phyloP scores from a whole-genome alignment of 2,329 filamentous ascomycete species.

The Hypoxylon sp. region DNA sequence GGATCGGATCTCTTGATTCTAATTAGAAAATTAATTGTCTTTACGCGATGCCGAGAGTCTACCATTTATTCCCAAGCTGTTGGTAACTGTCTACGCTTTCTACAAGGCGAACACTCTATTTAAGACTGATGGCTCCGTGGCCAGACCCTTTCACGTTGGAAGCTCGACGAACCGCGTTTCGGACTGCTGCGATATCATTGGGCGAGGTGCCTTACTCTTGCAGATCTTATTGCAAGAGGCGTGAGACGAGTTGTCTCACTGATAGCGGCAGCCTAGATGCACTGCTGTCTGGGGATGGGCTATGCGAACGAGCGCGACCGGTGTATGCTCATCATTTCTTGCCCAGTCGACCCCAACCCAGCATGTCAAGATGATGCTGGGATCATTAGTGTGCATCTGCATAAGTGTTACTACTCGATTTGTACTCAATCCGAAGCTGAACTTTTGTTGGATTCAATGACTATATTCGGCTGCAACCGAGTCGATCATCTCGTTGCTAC shows the following conservation, averaged over 20 bases:
- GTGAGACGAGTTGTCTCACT: conserved; percentile 35
- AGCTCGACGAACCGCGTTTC: conserved; percentile 28
- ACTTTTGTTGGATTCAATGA: conserved; percentile 43
- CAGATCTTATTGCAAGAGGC: conserved; percentile 43
- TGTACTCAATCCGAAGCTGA: conserved; percentile 39
- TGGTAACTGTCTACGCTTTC: conserved; percentile 23
- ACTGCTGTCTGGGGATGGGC: conserved; percentile 32
- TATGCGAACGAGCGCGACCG: conserved; percentile 34
- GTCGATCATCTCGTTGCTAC: conserved; percentile 44
- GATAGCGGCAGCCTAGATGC: conserved; percentile 38
- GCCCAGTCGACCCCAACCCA: conserved; percentile 42
- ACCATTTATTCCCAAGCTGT: conserved; percentile 38
- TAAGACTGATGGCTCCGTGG: conserved; percentile 14
- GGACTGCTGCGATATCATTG: conserved; percentile 24
- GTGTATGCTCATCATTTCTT: conserved; percentile 30
- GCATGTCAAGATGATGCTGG: conserved; percentile 26
- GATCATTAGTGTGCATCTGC: conserved; percentile 32
- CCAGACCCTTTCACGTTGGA: conserved; percentile 27
- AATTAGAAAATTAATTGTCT: conserved; percentile 39
- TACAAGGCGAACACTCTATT: conserved; percentile 7
- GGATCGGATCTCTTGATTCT: conserved; percentile 35
- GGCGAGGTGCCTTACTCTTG: conserved; percentile 32
- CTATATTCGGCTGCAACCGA: conserved; percentile 48
- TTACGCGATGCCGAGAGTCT: conserved; percentile 35
- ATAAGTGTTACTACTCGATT: conserved; percentile 38